Evolutionary conservation across 2,329 filamentous ascomycete species (phyloP).

Genomic region (Claviceps arundinis): DNA sequence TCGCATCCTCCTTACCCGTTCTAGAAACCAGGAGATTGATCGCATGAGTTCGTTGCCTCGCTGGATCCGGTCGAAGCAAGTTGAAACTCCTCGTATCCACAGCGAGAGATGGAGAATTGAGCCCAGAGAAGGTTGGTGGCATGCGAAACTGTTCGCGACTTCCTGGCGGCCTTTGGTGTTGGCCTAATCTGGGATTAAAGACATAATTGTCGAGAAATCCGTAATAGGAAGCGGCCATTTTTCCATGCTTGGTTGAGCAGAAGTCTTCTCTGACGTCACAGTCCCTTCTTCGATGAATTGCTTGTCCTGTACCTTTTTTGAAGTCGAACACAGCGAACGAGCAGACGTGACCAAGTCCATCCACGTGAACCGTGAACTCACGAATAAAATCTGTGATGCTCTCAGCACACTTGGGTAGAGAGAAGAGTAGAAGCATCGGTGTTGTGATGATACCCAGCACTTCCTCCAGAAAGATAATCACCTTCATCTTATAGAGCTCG

Average conservation of each 20-base stretch:
- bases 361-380: slow-evolving; percentile 93
- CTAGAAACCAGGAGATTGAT: not conserved
- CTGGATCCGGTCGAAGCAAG: slow-evolving; percentile 28
- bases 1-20: slow-evolving; percentile 8
- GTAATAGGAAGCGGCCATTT: slow-evolving; percentile 96
- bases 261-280: slow-evolving; percentile 79
- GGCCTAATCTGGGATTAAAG: slow-evolving; percentile 55
- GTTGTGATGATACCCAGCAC: slow-evolving; percentile 86
- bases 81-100: slow-evolving; percentile 42
- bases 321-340: slow-evolving; percentile 97
- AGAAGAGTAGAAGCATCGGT: slow-evolving; percentile 76
- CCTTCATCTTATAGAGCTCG: slow-evolving; percentile 78
- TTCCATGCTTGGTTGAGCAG: slow-evolving; percentile 87
- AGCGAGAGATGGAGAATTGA: slow-evolving; percentile 48
- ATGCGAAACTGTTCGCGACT: slow-evolving; percentile 51
- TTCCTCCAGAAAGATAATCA: slow-evolving; percentile 85
- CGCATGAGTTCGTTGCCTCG: slow-evolving; percentile 22
- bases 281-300: slow-evolving; percentile 22
- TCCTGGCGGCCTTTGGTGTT: slow-evolving; percentile 44
- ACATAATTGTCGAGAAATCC: slow-evolving; percentile 91
- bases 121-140: slow-evolving; percentile 59
- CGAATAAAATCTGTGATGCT: slow-evolving; percentile 95
- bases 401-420: slow-evolving; percentile 76
- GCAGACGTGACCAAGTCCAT: slow-evolving; percentile 90
- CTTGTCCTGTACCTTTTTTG: slow-evolving; percentile 56